Conservation (phyloP, 805 yeast genomes). For the Barnettozyma salicaria region DNA sequence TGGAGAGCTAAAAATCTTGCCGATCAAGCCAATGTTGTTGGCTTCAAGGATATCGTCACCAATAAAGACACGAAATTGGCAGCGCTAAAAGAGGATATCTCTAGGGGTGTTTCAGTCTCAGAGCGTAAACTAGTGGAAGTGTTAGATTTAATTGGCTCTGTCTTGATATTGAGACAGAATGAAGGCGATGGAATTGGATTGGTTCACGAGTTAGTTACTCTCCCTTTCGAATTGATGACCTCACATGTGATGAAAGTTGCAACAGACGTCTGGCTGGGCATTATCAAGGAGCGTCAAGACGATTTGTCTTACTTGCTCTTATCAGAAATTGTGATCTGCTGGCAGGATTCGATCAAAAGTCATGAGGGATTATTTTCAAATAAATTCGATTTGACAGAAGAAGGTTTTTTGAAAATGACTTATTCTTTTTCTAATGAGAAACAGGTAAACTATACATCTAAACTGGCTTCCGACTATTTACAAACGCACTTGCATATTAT, state of each 20-base stretch:
- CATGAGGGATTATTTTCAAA: conserved; percentile 61
- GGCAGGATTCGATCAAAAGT: conserved; percentile 60
- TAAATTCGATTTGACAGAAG: conserved; percentile 45
- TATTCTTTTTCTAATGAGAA: conserved; percentile 78
- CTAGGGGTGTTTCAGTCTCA: conserved; percentile 19
- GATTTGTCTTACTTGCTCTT: conserved; percentile 53
- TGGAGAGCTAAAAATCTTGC: conserved; percentile 50
- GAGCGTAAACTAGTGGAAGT: conserved; percentile 34
- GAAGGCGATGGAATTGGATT: conserved; percentile 34
- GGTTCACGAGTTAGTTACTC: conserved; percentile 43
- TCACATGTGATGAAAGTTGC: conserved; percentile 56
- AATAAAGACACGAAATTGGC: conserved; percentile 20
- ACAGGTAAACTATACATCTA: conserved; percentile 47
- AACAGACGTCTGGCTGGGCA: conserved; percentile 73
- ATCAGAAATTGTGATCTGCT: conserved; percentile 59
- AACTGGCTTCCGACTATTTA: conserved; percentile 39
- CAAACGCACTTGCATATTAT: conserved; percentile 70
- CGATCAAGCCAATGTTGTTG: conserved; percentile 25
- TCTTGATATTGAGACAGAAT: conserved; percentile 33
- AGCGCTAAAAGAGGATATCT: conserved; percentile 18
- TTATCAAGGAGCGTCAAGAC: conserved; percentile 60
- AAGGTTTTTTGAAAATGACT: conserved; percentile 74
- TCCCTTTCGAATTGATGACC: conserved; percentile 69
- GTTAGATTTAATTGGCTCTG: conserved; percentile 40
- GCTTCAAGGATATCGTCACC: conserved; percentile 15